These are phyloP conservation scores for Phytophthora meadii DNA, from an alignment of 352 stramenopile species.

Conservation along the genomic window DNA sequence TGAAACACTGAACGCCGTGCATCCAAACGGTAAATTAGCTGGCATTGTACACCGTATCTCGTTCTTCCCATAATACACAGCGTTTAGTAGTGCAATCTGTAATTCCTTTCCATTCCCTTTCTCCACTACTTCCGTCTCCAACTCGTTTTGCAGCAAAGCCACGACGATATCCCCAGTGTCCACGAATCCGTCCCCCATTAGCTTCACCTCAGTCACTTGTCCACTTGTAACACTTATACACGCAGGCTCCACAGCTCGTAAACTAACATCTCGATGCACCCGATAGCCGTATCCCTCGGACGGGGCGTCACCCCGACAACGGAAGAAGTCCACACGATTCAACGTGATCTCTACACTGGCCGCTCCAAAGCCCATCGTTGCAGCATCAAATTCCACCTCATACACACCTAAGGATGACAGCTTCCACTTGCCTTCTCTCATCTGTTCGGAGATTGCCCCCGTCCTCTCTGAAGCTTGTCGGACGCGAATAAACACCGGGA, in stretches of 20 bases:
- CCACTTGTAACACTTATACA: conserved; percentile 68
- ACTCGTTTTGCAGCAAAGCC: conserved; percentile 47
- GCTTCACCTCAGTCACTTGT: conserved; percentile 55
- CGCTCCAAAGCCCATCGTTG: conserved; percentile 58
- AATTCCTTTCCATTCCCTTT: conserved; percentile 17
- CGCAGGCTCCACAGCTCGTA: conserved; percentile 56
- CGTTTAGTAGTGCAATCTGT: conserved; percentile 55
- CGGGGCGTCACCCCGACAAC: conserved; percentile 41
- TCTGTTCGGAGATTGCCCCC: conserved; percentile 59
- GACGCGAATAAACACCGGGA: conserved; percentile 67
- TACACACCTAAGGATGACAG: conserved; percentile 61
- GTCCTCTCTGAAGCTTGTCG: conserved; percentile 62
- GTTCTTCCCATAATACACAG: conserved; percentile 49
- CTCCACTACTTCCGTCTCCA: conserved; percentile 16
- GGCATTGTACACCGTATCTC: conserved; percentile 70
- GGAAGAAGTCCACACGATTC: conserved; percentile 61
- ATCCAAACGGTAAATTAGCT: conserved; percentile 71
- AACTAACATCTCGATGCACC: conserved; percentile 54
- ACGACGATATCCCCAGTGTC: conserved; percentile 74
- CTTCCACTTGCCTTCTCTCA: conserved; percentile 54
- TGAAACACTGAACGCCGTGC: conserved; percentile 62
- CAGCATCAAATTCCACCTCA: conserved; percentile 68
- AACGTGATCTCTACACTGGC: conserved; percentile 62
- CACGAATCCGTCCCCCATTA: conserved; percentile 66
- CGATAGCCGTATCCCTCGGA: conserved; percentile 54